These are phyloP conservation scores for Luffa acutangula DNA, from an alignment of 306 rosid genomes.

Conservation along the genomic window DNA sequence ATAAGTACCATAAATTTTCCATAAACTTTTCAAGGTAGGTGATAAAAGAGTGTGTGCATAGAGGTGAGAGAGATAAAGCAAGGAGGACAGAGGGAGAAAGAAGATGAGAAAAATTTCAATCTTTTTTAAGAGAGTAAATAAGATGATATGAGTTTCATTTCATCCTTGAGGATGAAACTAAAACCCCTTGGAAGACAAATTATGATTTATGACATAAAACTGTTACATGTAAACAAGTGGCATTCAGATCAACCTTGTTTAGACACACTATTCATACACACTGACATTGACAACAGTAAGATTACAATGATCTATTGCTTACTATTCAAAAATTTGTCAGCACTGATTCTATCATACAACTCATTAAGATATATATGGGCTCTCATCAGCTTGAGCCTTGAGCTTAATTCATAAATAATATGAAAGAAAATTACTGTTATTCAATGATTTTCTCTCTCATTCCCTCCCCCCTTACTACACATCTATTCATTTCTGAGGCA, in stretches of 20 bases:
- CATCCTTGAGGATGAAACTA: neutral
- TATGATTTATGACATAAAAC: neutral
- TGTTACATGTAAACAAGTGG: neutral
- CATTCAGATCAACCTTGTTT: neutral
- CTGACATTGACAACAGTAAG: neutral
- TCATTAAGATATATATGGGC: neutral
- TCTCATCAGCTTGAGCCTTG: neutral
- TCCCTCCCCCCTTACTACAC: neutral
- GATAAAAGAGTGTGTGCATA: neutral
- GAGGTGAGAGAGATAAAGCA: neutral
- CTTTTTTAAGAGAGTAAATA: neutral
- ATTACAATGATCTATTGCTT: neutral
- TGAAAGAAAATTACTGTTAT: constrained; percentile 1
- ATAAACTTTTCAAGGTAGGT: neutral
- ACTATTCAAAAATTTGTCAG: neutral
- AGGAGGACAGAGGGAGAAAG: neutral
- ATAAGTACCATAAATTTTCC: too few relatives aligned
- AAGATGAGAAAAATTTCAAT: neutral
- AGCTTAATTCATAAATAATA: neutral
- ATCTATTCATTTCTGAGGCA: neutral
- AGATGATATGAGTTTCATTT: neutral
- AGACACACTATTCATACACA: neutral
- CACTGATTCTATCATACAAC: neutral
- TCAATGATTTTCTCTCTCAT: neutral
- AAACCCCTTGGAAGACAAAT: neutral